phyloP scores from a whole-genome alignment of 2,329 filamentous ascomycete species.

The Penicillium griseofulvum region DNA sequence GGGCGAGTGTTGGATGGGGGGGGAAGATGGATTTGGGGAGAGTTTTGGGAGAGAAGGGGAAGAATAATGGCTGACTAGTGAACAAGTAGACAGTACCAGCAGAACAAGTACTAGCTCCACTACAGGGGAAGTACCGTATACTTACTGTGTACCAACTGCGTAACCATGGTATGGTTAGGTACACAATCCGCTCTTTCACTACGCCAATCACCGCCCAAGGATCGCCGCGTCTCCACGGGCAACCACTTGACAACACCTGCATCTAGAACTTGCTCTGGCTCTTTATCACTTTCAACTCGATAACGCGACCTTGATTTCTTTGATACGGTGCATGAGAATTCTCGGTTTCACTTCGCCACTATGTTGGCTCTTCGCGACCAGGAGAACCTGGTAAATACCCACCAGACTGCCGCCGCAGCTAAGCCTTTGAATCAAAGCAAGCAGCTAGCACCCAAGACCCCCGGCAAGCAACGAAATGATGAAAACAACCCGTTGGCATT shows the following conservation, averaged over 20 bases:
- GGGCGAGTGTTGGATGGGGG: slow-evolving; percentile 12
- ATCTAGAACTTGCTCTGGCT: slow-evolving; percentile 22
- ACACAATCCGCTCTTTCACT: slow-evolving; percentile 9
- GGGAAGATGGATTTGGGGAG: slow-evolving; percentile 16
- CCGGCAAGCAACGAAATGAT: slow-evolving; percentile 78
- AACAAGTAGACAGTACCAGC: slow-evolving; percentile 13
- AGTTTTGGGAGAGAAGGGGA: slow-evolving; percentile 21
- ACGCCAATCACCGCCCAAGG: slow-evolving; percentile 20
- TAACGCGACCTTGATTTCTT: slow-evolving; percentile 11
- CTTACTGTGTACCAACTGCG: slow-evolving; percentile 12
- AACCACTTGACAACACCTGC: slow-evolving; percentile 33
- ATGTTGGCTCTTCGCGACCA: slow-evolving; percentile 83
- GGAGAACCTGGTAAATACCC: slow-evolving; percentile 78
- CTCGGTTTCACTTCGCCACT: slow-evolving; percentile 25
- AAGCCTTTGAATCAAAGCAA: slow-evolving; percentile 71
- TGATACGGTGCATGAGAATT: slow-evolving; percentile 21
- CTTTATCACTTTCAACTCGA: slow-evolving; percentile 5
- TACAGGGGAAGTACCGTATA: slow-evolving; percentile 15
- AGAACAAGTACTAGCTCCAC: slow-evolving; percentile 1
- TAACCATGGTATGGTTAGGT: slow-evolving; percentile 6
- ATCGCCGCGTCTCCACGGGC: slow-evolving; percentile 40
- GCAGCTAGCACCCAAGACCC: slow-evolving; percentile 71
- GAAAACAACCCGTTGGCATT: slow-evolving; percentile 69
- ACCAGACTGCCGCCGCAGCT: slow-evolving; percentile 66
- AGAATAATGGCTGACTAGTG: slow-evolving; percentile 14